phyloP scores from a whole-genome alignment of 2,329 filamentous ascomycete species.

The Penicillium sp. region DNA sequence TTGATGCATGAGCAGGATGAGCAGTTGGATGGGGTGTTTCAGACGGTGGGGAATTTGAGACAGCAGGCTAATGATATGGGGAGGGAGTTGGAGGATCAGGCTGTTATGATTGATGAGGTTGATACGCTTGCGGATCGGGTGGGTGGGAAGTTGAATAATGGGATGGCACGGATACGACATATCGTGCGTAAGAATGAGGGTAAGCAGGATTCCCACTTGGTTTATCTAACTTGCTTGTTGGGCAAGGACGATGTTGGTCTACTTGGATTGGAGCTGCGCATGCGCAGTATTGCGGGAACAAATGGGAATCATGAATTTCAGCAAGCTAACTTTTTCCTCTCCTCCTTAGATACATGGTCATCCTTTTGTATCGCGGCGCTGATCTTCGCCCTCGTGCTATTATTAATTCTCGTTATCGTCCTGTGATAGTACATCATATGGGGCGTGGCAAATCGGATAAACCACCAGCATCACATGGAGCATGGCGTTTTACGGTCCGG shows the following conservation, averaged over 20 bases:
- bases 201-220: constrained; percentile 46
- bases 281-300: neutral
- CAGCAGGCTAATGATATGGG: constrained; percentile 96
- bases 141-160: constrained; percentile 80
- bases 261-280: neutral
- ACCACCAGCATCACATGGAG: constrained; percentile 29
- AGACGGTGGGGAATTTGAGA: constrained; percentile 87
- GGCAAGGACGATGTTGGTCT: neutral
- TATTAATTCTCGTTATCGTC: constrained; percentile 79
- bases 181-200: constrained; percentile 93
- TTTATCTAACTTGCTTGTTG: neutral
- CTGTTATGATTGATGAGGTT: constrained; percentile 83
- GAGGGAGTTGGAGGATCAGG: constrained; percentile 92
- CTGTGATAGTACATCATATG: constrained; percentile 54
- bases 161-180: constrained; percentile 82
- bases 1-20: constrained; percentile 96
- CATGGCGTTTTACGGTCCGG: constrained; percentile 27
- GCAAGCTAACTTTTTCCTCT: constrained; percentile 31
- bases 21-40: constrained; percentile 89
- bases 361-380: constrained; percentile 90
- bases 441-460: constrained; percentile 17
- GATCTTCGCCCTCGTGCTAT: constrained; percentile 84
- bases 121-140: constrained; percentile 87
- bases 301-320: constrained; percentile 31
- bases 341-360: constrained; percentile 66